Evolutionary conservation across 805 yeast species (phyloP).

Genomic region (Candida railenensis): DNA sequence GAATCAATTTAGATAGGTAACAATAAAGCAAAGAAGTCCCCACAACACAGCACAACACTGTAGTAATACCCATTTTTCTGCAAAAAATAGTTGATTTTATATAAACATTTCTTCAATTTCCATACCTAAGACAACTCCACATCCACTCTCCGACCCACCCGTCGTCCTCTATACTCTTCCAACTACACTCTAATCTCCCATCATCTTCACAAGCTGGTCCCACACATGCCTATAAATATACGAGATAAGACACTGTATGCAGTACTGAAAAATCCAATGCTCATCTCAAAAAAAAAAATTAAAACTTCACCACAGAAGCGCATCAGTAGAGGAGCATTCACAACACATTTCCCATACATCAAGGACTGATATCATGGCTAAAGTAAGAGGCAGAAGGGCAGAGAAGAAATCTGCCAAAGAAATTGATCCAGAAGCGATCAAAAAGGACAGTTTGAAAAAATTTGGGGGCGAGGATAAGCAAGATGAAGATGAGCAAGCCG

Average conservation of each 20-base stretch:
- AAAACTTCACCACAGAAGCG: neutral
- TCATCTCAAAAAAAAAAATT: neutral
- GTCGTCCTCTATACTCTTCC: no score
- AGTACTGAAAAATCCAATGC: neutral
- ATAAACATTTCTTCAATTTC: no score
- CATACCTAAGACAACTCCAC: no score
- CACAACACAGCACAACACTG: no score
- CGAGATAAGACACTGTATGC: neutral
- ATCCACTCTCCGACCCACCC: no score
- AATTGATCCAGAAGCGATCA: constrained; percentile 8
- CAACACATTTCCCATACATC: neutral
- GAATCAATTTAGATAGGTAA: no score
- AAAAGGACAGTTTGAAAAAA: constrained; percentile 1
- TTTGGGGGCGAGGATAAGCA: neutral
- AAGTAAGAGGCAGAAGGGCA: constrained; percentile 45
- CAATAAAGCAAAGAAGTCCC: no score
- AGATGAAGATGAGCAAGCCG: constrained; percentile 12
- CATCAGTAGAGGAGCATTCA: neutral
- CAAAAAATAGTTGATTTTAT: no score
- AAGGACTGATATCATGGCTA: constrained; percentile 7
- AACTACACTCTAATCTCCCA: no score
- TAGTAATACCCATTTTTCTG: no score
- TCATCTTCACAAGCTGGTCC: no score
- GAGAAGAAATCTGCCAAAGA: constrained; percentile 27
- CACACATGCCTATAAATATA: no score